Evolutionary conservation across 192 early-diverging fungal species (phyloP).

Genomic region (Entrophospora sp.): DNA sequence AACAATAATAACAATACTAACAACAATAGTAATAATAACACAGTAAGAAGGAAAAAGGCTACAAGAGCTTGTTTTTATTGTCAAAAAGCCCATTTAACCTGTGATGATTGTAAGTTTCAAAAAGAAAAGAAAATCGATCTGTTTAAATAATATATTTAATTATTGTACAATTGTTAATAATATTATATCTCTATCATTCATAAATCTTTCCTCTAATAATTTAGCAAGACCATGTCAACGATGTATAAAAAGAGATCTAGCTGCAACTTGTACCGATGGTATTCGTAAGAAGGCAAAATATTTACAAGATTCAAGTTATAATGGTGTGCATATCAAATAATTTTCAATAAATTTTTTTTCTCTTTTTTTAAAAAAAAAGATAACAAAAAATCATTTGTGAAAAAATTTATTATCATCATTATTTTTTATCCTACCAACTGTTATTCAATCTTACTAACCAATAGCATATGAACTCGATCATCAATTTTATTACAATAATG

Average conservation of each 20-base stretch:
- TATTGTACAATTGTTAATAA: not conserved
- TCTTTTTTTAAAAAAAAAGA: not conserved
- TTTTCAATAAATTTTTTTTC: not conserved
- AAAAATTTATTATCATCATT: too few species aligned
- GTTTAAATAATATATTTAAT: not conserved
- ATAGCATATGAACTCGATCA: not conserved
- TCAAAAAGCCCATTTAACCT: conserved; percentile 67
- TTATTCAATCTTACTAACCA: conserved; percentile 14
- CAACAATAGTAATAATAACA: too few species aligned
- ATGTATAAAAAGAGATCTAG: conserved; percentile 76
- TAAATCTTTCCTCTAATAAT: not conserved
- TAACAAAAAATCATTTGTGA: not conserved
- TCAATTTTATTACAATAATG: conserved; percentile 1
- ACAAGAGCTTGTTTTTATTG: conserved; percentile 62
- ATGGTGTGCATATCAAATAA: conserved; percentile 5
- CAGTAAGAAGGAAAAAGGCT: conserved; percentile 51
- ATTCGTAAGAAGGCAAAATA: conserved; percentile 89
- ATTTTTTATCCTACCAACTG: not conserved
- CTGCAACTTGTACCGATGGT: conserved; percentile 70
- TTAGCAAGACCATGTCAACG: conserved; percentile 77
- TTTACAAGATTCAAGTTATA: conserved; percentile 56
- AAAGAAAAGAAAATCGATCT: too few species aligned
- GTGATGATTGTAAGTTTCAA: conserved; percentile 63
- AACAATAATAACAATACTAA: too few species aligned
- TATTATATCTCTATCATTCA: not conserved